Evolutionary conservation across 352 stramenopile genomes (phyloP).

Genomic region (Pythium utonaiense): DNA sequence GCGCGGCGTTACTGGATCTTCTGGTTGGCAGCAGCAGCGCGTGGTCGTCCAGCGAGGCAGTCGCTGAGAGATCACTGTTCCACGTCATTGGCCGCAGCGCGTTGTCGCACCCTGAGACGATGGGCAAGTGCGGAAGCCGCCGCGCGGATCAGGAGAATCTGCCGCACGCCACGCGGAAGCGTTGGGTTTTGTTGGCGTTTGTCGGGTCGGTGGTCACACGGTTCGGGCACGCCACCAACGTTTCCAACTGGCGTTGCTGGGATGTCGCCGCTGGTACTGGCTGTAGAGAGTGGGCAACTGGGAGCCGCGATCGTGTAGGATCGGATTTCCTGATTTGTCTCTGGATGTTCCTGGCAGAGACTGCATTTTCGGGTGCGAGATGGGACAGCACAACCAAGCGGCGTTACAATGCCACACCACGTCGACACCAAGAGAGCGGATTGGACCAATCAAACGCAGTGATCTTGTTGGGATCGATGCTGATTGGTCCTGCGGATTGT

Average conservation of each 20-base stretch:
- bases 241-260: background rate
- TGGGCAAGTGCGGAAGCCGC: no score
- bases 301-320: no score
- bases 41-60: no score
- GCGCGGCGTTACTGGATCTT: constrained; percentile 7
- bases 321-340: constrained; percentile 2
- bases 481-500: constrained; percentile 3
- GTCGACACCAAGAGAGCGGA: background rate
- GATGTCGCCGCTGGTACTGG: background rate
- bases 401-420: background rate
- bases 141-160: background rate
- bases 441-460: constrained; percentile 2
- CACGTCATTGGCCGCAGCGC: background rate
- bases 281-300: background rate
- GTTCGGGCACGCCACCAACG: background rate
- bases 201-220: no score
- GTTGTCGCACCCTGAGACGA: background rate
- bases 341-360: background rate
- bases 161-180: background rate
- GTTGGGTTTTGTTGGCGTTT: background rate
- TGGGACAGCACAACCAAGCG: constrained; percentile 12
- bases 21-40: background rate
- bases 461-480: background rate
- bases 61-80: background rate
- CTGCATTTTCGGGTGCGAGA: no score